phyloP scores from a whole-genome alignment of 2,329 filamentous ascomycete species.

The Exophiala xenobiotica region DNA sequence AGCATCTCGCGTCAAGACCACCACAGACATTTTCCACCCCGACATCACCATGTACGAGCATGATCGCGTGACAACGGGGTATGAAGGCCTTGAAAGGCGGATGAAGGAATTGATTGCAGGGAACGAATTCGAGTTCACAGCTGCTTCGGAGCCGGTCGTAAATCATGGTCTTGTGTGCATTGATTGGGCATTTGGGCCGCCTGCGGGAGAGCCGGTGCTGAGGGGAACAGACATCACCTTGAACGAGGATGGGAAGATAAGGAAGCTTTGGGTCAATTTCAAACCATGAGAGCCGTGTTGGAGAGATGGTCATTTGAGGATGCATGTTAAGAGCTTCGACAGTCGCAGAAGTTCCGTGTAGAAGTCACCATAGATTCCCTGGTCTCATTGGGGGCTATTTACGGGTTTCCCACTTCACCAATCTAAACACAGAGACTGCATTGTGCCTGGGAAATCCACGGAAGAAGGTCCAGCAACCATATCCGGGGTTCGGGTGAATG shows the following conservation, averaged over 20 bases:
- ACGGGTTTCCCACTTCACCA: too few species aligned
- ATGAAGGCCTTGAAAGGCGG: background rate
- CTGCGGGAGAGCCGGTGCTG: background rate
- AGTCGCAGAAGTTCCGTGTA: too few species aligned
- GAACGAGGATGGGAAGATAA: background rate
- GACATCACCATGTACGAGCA: background rate
- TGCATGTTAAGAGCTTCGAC: too few species aligned
- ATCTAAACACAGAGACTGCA: too few species aligned
- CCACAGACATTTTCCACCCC: background rate
- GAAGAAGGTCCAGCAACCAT: too few species aligned
- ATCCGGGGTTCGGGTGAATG: too few species aligned
- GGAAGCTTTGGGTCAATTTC: background rate
- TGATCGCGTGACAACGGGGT: background rate
- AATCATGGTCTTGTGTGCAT: background rate
- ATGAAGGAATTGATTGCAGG: conserved; percentile 2
- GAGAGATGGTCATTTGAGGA: background rate
- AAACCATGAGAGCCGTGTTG: background rate
- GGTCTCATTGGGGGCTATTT: too few species aligned
- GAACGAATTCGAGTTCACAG: background rate
- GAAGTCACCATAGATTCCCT: too few species aligned
- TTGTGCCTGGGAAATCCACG: too few species aligned
- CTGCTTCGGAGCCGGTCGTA: background rate
- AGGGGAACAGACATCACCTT: background rate
- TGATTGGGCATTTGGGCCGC: background rate
- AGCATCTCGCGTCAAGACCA: background rate